Base-by-base conservation (phyloP, 176 grass and related monocot genomes). In the Hsuehochloa calcarea region DNA sequence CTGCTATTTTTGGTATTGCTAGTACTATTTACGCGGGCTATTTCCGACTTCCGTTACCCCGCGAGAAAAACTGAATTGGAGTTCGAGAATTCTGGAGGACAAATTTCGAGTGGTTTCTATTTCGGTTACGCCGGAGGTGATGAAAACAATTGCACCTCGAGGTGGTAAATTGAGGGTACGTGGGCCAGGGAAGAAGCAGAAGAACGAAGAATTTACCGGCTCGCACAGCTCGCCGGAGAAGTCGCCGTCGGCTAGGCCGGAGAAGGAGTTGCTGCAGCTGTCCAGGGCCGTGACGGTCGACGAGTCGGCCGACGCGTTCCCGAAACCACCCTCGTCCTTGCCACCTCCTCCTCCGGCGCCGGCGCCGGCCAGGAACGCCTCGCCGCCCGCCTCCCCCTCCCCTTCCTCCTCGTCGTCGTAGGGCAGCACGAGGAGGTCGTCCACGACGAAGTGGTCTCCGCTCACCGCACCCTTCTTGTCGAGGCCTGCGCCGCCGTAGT, bases 221-320 rank as follows among this genome's bases (percentile, higher is more conserved):
- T 99, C 97, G 72, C 86, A 94, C 25, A 99, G 90, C 55, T 92
- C 91, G 65, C 65, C 81, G 13, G 93, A 86, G 85, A 95, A 89
- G 84, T 86, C 80, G 80, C 78, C 87, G 38, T 92, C 96, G 47
- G 74, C 75, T 3, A 91, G 56, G 45, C 88, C 82, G 46, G 93
- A 98, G 82, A 94, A 88, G 52, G 91, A 95, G 82, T 91, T 92
- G 90, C 92, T 92, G 83, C 91, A 92, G 91, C 93, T 94, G 72
- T 92, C 91, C 10, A 93, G 81, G 5, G 86, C 93, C 31, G 92
- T 99, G 81, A 99, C 86, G 60, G 90, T 99, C 12, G 97, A 99
- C 13, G 93, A 94, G 47, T 99, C 90, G 6, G 66, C 75, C 0
- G 96, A 95, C 14, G 74, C 82, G 87, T 94, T 93, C 44, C 90